A percentile compares a stretch with the other conserved stretches of the same genome.
Evolutionary conservation across 2,329 filamentous ascomycete genomes (phyloP).

Genomic region (Fusarium sp.): DNA sequence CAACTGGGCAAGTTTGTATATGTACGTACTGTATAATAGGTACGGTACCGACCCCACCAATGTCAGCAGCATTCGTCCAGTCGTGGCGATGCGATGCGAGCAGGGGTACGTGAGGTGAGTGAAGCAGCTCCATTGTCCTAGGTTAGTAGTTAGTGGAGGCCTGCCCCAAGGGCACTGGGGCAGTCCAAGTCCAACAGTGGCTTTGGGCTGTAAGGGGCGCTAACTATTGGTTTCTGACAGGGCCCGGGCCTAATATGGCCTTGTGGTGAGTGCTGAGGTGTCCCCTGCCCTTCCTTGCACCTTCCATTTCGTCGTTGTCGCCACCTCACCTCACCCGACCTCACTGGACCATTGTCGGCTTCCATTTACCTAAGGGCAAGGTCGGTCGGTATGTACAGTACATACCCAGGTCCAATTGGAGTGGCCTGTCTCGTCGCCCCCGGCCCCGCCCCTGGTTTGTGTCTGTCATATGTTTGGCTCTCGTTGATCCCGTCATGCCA

Average conservation of each 20-base stretch:
- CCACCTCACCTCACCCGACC: slow-evolving; percentile 17
- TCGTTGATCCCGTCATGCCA: slow-evolving; percentile 9
- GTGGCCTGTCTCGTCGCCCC: slow-evolving; percentile 2
- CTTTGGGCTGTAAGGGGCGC: not conserved
- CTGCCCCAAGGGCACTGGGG: not conserved
- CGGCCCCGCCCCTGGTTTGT: slow-evolving; percentile 12
- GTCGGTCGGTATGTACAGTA: not conserved
- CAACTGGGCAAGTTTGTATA: not conserved
- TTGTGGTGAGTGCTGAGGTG: not conserved
- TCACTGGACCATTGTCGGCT: not conserved
- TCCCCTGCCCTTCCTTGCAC: slow-evolving; percentile 10
- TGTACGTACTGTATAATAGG: not conserved
- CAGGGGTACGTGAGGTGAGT: slow-evolving; percentile 3
- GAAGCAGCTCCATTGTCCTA: slow-evolving; percentile 35
- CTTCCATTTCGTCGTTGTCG: slow-evolving; percentile 27
- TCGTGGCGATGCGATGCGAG: not conserved
- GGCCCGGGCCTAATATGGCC: not conserved
- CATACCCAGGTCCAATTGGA: not conserved
- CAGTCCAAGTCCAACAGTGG: not conserved
- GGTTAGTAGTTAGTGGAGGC: not conserved
- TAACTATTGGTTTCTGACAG: slow-evolving; percentile 16
- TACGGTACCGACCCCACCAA: not conserved
- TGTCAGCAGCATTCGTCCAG: slow-evolving; percentile 15
- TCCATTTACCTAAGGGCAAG: not conserved
- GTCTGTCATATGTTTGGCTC: slow-evolving; percentile 14